These are phyloP conservation scores for Microdochium trichocladiopsis DNA, from an alignment of 2,329 filamentous ascomycete genomes.

Conservation along the genomic window DNA sequence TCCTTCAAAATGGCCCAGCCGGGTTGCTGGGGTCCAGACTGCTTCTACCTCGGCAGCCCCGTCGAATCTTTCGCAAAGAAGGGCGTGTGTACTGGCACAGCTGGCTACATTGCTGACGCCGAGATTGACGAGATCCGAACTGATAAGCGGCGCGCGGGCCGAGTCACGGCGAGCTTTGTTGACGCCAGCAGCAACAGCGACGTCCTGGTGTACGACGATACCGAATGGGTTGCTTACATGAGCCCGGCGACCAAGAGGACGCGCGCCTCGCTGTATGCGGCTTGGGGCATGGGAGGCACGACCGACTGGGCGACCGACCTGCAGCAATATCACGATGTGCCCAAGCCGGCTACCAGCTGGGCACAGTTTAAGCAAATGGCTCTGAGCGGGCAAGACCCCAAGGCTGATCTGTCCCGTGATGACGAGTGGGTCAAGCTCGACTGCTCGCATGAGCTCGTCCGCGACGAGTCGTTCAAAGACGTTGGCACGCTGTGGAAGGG, in stretches of 20 bases:
- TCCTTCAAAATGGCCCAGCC: constrained; percentile 3
- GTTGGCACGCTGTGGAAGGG: too few species aligned
- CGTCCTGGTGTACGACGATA: background rate
- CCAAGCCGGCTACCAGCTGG: too few species aligned
- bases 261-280: background rate
- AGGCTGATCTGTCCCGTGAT: too few species aligned
- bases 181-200: background rate
- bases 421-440: too few species aligned
- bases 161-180: background rate
- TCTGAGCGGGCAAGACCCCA: background rate
- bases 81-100: constrained; percentile 7
- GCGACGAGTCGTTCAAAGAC: too few species aligned
- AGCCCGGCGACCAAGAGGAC: background rate
- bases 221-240: constrained; percentile 1
- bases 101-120: background rate
- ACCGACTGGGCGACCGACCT: constrained; percentile 1
- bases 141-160: background rate
- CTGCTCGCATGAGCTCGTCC: too few species aligned
- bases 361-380: background rate
- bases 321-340: background rate
- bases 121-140: constrained; percentile 1
- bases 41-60: constrained; percentile 6
- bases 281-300: background rate
- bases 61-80: constrained; percentile 5
- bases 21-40: constrained; percentile 6